A percentile compares a stretch with the other conserved stretches of the same genome.
phyloP scores from a whole-genome alignment of 179 eudicot species.

The Gypsophila paniculata region DNA sequence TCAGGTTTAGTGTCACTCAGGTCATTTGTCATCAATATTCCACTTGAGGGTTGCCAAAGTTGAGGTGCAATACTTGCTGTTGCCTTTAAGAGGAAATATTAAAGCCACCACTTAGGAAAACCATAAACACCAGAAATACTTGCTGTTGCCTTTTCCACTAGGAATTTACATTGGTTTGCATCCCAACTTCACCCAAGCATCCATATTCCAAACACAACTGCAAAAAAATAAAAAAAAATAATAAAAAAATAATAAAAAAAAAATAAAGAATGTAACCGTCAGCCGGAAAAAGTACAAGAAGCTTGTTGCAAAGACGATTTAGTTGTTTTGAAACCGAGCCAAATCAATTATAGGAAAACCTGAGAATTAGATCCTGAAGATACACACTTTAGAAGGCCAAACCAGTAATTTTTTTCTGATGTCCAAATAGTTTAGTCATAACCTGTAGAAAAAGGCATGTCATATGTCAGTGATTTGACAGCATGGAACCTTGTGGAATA shows the following conservation, averaged over 20 bases:
- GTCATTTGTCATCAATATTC: slow-evolving; percentile 83
- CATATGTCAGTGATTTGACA: slow-evolving; percentile 8
- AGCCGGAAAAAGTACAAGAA: too few species aligned
- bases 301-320: too few species aligned
- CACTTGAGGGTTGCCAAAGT: slow-evolving; percentile 85
- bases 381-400: slow-evolving; percentile 74
- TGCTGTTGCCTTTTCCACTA: slow-evolving; percentile 52
- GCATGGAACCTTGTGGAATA: background rate
- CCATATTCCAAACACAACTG: slow-evolving; percentile 93
- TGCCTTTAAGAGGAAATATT: slow-evolving; percentile 45
- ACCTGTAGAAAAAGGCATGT: slow-evolving; percentile 41
- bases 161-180: slow-evolving; percentile 58
- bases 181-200: slow-evolving; percentile 75
- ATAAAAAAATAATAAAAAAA: too few species aligned
- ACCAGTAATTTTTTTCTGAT: slow-evolving; percentile 84
- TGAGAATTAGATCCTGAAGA: slow-evolving; percentile 95
- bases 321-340: too few species aligned
- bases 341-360: too few species aligned
- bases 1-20: slow-evolving; percentile 61
- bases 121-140: background rate
- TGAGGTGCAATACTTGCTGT: slow-evolving; percentile 67
- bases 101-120: slow-evolving; percentile 6
- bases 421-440: slow-evolving; percentile 77
- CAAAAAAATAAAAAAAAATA: too few species aligned
- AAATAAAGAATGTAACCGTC: too few species aligned